phyloP scores from a whole-genome alignment of 73 alveolate species.

The Urostyla sp. region DNA sequence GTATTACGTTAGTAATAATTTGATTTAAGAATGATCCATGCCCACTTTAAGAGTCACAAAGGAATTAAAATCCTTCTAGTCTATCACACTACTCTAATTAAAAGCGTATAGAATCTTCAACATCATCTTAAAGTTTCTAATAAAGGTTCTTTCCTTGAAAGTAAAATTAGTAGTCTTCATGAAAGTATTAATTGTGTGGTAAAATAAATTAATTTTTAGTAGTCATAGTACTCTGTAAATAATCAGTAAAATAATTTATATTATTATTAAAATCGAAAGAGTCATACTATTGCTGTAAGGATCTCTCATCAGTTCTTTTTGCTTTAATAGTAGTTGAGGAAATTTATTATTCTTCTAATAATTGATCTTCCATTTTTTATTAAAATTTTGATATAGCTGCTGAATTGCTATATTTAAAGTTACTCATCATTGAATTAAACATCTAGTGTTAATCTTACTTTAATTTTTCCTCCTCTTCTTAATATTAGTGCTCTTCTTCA shows the following conservation, averaged over 20 bases:
- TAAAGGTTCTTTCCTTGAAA: constrained; percentile 18
- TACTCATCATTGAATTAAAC: constrained; percentile 19
- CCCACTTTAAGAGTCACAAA: constrained; percentile 24
- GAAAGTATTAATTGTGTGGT: constrained; percentile 1
- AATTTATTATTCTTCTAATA: too few relatives aligned
- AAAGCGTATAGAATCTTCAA: constrained; percentile 14
- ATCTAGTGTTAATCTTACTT: background rate
- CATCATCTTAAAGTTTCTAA: background rate
- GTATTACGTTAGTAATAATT: background rate
- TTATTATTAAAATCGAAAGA: constrained; percentile 11
- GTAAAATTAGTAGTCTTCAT: constrained; percentile 35
- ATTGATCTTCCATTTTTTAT: too few relatives aligned
- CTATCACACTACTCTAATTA: constrained; percentile 43
- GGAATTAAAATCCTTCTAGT: constrained; percentile 24
- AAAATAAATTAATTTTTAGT: constrained; percentile 11
- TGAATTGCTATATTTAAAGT: too few relatives aligned
- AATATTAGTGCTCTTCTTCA: background rate
- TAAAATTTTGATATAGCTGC: too few relatives aligned
- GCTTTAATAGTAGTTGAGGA: too few relatives aligned
- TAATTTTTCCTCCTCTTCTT: background rate
- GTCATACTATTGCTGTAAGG: constrained; percentile 34
- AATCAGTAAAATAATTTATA: constrained; percentile 41
- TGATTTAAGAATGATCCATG: constrained; percentile 15
- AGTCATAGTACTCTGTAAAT: constrained; percentile 36
- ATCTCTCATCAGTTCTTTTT: constrained; percentile 8